Evolutionary conservation across 768 basidiomycete species (phyloP).

Genomic region (Sarcomyxa edulis): DNA sequence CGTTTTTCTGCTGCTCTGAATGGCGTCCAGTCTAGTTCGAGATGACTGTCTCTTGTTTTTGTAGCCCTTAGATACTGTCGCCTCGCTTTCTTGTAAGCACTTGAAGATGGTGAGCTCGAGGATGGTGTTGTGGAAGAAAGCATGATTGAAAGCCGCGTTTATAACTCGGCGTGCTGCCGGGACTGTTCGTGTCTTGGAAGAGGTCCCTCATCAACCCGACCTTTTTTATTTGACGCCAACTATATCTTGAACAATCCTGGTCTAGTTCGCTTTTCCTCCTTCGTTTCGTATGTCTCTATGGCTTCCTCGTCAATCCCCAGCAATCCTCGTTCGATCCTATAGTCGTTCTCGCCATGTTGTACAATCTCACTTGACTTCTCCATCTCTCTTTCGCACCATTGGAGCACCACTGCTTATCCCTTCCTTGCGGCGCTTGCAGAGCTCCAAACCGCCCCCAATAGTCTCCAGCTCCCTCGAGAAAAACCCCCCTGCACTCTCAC

Average conservation of each 20-base stretch:
- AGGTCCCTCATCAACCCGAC: too few species aligned
- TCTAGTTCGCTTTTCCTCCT: conserved; percentile 7
- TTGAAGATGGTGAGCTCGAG: too few species aligned
- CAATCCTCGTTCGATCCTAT: conserved; percentile 36
- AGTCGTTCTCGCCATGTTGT: conserved; percentile 22
- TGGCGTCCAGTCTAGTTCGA: conserved; percentile 60
- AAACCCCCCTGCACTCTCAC: conserved; percentile 19
- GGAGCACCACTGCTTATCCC: conserved; percentile 10
- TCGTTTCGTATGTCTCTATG: conserved; percentile 62
- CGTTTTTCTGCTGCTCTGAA: conserved; percentile 77
- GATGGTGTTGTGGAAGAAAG: too few species aligned
- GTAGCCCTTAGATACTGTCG: conserved; percentile 57
- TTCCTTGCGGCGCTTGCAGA: conserved; percentile 25
- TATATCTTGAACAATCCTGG: conserved; percentile 6
- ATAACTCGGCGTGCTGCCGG: too few species aligned
- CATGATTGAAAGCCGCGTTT: too few species aligned
- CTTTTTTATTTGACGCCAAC: conserved; percentile 5
- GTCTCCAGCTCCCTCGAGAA: conserved; percentile 11
- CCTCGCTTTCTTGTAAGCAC: conserved; percentile 55
- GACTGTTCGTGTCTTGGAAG: too few species aligned
- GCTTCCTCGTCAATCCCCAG: conserved; percentile 54
- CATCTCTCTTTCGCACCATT: conserved; percentile 12
- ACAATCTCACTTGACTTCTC: conserved; percentile 20
- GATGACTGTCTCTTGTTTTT: conserved; percentile 38
- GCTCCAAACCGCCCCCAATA: conserved; percentile 25